phyloP scores from a whole-genome alignment of 2,329 filamentous ascomycete species.

The Orbilia javanica region DNA sequence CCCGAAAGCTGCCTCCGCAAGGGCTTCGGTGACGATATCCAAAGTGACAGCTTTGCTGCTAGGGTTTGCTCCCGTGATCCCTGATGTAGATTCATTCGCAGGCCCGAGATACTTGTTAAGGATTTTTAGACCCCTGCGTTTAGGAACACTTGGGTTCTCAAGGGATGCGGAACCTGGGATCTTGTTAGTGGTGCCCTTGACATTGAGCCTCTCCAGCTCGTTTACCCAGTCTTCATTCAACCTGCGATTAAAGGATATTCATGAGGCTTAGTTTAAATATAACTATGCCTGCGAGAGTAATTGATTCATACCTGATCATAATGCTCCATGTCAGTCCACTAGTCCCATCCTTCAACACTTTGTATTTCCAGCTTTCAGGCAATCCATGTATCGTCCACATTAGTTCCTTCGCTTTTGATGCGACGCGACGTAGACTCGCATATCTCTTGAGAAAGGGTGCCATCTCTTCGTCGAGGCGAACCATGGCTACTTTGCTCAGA shows the following conservation, averaged over 20 bases:
- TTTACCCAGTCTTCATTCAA: background rate
- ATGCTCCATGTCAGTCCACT: background rate
- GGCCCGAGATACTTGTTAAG: background rate
- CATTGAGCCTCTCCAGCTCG: background rate
- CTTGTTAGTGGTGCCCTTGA: background rate
- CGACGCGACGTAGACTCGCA: background rate
- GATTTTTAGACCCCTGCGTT: background rate
- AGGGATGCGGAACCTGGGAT: background rate
- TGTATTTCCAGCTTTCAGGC: background rate
- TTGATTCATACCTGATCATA: background rate
- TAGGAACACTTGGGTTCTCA: background rate
- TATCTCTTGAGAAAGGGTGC: background rate
- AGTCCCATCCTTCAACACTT: background rate
- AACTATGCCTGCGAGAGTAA: background rate
- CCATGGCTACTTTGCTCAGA: background rate
- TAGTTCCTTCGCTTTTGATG: background rate
- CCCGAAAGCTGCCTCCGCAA: background rate
- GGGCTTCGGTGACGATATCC: background rate
- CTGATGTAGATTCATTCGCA: background rate
- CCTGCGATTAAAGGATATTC: background rate
- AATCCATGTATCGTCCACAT: background rate
- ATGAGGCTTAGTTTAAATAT: background rate
- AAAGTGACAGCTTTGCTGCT: background rate
- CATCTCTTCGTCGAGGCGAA: background rate
- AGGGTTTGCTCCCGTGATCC: background rate